phyloP scores from a whole-genome alignment of 768 basidiomycete species.

The Serpula lacrymans region DNA sequence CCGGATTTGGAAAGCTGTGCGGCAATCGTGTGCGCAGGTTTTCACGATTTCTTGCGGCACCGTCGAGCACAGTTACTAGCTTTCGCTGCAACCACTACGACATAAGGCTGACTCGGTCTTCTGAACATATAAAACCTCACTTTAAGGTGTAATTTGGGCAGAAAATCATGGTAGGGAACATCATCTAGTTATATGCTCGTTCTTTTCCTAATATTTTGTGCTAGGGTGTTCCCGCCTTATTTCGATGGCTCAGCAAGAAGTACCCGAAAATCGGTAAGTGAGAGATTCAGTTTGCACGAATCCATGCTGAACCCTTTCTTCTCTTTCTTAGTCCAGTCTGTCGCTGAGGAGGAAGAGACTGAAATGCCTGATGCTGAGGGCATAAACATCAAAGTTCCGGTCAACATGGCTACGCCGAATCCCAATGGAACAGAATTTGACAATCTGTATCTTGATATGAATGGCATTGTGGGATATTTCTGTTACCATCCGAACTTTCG shows the following conservation, averaged over 20 bases:
- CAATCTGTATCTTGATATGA: constrained; percentile 98
- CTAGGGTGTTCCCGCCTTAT: constrained; percentile 96
- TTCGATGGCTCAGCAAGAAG: constrained; percentile 98
- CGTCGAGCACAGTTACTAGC: neutral
- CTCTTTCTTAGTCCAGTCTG: constrained; percentile 55
- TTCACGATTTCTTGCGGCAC: constrained; percentile 1
- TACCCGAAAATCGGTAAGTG: constrained; percentile 94
- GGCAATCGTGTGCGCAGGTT: too few species aligned
- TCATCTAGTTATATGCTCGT: neutral
- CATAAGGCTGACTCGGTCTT: constrained; percentile 1
- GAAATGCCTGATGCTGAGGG: constrained; percentile 68
- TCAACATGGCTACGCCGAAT: constrained; percentile 78
- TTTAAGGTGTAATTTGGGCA: too few species aligned
- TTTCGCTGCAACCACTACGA: neutral
- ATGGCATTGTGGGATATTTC: constrained; percentile 78
- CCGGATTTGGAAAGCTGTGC: neutral
- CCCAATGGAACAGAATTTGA: constrained; percentile 97
- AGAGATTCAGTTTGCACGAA: neutral
- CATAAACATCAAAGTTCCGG: constrained; percentile 62
- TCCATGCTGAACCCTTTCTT: constrained; percentile 1
- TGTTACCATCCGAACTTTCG: neutral
- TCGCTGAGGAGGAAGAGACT: constrained; percentile 80
- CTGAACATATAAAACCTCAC: too few species aligned
- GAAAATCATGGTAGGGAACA: constrained; percentile 18
- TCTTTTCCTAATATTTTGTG: constrained; percentile 7